Percentiles rank a stretch among this genome's conserved stretches.
Evolutionary conservation across 2,329 filamentous ascomycete species (phyloP).

Genomic region (Alternaria tenuissima): DNA sequence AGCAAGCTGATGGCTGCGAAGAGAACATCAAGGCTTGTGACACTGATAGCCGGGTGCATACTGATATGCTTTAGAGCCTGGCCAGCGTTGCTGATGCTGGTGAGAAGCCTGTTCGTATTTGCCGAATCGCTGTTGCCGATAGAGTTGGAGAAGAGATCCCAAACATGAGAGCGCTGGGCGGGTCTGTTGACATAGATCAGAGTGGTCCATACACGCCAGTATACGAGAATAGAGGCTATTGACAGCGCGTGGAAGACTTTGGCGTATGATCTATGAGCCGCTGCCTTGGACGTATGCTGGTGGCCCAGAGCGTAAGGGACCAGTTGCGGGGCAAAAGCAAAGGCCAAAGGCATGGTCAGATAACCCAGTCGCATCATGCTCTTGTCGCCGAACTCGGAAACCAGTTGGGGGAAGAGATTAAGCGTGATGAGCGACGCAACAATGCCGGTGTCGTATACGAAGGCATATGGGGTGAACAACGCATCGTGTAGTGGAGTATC

Average conservation of each 20-base stretch:
- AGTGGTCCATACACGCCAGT: slow-evolving; percentile 56
- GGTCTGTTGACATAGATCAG: slow-evolving; percentile 60
- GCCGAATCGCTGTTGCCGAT: slow-evolving; percentile 58
- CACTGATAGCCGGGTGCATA: slow-evolving; percentile 66
- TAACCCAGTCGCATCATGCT: slow-evolving; percentile 38
- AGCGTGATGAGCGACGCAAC: slow-evolving; percentile 59
- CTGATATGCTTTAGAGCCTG: slow-evolving; percentile 59
- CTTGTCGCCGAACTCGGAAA: slow-evolving; percentile 32
- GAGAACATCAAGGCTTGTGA: slow-evolving; percentile 66
- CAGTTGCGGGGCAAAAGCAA: slow-evolving; percentile 49
- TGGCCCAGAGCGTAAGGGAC: slow-evolving; percentile 61
- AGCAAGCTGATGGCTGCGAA: slow-evolving; percentile 63
- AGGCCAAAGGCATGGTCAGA: slow-evolving; percentile 42
- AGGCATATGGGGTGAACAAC: slow-evolving; percentile 46
- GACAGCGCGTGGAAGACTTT: slow-evolving; percentile 61
- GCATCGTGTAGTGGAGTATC: slow-evolving; percentile 40
- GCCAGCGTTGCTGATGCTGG: slow-evolving; percentile 33
- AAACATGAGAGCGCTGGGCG: slow-evolving; percentile 51
- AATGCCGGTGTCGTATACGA: slow-evolving; percentile 52
- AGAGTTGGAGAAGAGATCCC: slow-evolving; percentile 44
- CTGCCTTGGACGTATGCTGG: slow-evolving; percentile 52
- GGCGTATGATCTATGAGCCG: slow-evolving; percentile 54
- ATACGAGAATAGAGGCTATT: slow-evolving; percentile 54
- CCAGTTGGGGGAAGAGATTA: slow-evolving; percentile 46
- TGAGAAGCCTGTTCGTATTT: slow-evolving; percentile 35